phyloP scores from a whole-genome alignment of 805 yeast genomes.

The Yamadazyma kitorensis region DNA sequence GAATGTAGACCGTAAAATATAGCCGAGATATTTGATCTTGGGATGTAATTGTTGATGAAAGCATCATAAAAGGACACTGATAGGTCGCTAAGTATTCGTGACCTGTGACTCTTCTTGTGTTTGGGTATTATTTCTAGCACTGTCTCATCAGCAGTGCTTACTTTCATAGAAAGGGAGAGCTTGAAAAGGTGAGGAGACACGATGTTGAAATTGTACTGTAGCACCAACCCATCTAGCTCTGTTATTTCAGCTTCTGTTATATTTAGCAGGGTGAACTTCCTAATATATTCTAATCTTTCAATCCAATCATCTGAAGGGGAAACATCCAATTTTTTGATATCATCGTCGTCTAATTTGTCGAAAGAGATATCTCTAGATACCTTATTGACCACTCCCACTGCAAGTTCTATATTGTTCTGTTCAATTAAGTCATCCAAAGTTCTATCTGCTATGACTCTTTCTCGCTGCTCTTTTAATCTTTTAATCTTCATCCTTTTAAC shows the following conservation, averaged over 20 bases:
- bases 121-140: not conserved
- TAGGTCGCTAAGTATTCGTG: constrained; percentile 8
- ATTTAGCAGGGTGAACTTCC: constrained; percentile 15
- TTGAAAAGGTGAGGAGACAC: constrained; percentile 17
- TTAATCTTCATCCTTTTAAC: constrained; percentile 10
- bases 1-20: constrained; percentile 31
- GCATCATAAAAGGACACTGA: constrained; percentile 21
- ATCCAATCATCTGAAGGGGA: constrained; percentile 35
- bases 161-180: constrained; percentile 15
- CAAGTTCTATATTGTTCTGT: constrained; percentile 17
- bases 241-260: not conserved
- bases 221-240: not conserved
- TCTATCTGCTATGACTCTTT: constrained; percentile 11
- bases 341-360: constrained; percentile 17
- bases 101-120: not conserved
- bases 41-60: constrained; percentile 23
- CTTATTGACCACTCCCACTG: constrained; percentile 1
- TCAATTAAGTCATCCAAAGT: constrained; percentile 19
- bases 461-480: constrained; percentile 12
- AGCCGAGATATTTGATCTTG: constrained; percentile 23
- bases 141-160: constrained; percentile 10
- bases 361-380: constrained; percentile 1
- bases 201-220: constrained; percentile 2
- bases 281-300: constrained; percentile 21
- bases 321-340: constrained; percentile 26